Evolutionary conservation across 225 moss, liverwort and hornwort species (phyloP).

Genomic region (Bryum argenteum): DNA sequence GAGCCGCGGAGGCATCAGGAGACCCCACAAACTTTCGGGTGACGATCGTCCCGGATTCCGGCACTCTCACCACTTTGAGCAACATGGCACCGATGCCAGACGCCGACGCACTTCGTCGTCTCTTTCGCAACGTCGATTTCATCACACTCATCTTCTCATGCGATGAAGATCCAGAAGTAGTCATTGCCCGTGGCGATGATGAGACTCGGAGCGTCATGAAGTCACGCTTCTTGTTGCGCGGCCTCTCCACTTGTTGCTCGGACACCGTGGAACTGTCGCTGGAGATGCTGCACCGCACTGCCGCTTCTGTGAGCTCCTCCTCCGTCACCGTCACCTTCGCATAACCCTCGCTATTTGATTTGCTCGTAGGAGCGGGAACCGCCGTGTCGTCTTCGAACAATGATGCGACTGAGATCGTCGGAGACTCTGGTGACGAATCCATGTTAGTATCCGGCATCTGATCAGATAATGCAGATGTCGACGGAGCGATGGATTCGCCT

Average conservation of each 20-base stretch:
- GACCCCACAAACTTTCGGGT: constrained; percentile 18
- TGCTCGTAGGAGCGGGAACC: not conserved
- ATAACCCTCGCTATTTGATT: not conserved
- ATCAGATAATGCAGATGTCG: too few relatives aligned
- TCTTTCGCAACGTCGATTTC: constrained; percentile 42
- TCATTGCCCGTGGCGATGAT: not conserved
- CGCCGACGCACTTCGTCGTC: constrained; percentile 47
- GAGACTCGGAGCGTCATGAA: not conserved
- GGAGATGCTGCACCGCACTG: constrained; percentile 25
- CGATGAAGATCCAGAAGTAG: not conserved
- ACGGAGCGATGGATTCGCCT: not conserved
- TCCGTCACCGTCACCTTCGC: constrained; percentile 20
- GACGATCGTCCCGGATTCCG: constrained; percentile 37
- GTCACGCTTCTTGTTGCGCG: not conserved
- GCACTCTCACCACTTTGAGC: constrained; percentile 46
- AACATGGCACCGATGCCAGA: constrained; percentile 52
- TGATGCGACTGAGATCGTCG: not conserved
- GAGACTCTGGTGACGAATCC: constrained; percentile 22
- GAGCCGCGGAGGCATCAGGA: too few relatives aligned
- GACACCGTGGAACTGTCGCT: not conserved
- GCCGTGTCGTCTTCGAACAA: not conserved
- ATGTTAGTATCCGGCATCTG: not conserved
- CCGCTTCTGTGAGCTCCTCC: constrained; percentile 27
- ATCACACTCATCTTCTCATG: constrained; percentile 17
- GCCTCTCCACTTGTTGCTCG: too few relatives aligned